phyloP scores from a whole-genome alignment of 2,329 filamentous ascomycete species.

The Zarea fungicola region DNA sequence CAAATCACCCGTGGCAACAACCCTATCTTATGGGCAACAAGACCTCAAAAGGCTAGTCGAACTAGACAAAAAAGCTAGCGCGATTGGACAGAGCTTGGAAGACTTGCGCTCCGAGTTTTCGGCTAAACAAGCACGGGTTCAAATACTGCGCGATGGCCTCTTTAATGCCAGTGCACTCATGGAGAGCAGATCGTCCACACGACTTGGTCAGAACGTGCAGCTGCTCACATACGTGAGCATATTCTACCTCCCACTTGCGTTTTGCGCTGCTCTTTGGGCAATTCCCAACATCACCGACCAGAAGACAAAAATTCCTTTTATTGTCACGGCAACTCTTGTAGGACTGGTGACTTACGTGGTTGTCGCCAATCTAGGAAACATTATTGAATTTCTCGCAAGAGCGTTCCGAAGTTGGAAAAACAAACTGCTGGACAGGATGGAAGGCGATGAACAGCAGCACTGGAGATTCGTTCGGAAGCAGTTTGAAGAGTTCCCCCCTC shows the following conservation, averaged over 20 bases:
- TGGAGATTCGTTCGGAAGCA: too few relatives aligned
- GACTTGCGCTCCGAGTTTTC: neutral
- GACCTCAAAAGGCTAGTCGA: neutral
- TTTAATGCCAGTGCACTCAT: neutral
- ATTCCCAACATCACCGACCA: neutral
- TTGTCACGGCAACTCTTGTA: too few relatives aligned
- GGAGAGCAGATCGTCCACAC: neutral
- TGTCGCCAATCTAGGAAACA: too few relatives aligned
- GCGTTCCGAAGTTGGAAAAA: too few relatives aligned
- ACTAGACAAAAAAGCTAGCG: neutral
- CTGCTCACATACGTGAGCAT: neutral
- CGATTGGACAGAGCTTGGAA: neutral
- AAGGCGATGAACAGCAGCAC: too few relatives aligned
- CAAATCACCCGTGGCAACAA: too few relatives aligned
- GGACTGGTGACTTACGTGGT: too few relatives aligned
- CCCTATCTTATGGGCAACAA: neutral
- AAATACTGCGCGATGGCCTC: neutral
- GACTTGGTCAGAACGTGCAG: neutral
- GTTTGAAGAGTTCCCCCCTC: too few relatives aligned
- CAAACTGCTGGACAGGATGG: too few relatives aligned
- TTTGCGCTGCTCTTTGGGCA: neutral
- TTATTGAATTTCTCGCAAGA: too few relatives aligned
- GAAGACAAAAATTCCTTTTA: too few relatives aligned
- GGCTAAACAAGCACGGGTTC: neutral
- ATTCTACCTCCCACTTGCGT: neutral